A percentile compares a stretch with the other conserved stretches of the same genome.
Evolutionary conservation across 106 monocot species (phyloP).

Genomic region (Allium cepa): DNA sequence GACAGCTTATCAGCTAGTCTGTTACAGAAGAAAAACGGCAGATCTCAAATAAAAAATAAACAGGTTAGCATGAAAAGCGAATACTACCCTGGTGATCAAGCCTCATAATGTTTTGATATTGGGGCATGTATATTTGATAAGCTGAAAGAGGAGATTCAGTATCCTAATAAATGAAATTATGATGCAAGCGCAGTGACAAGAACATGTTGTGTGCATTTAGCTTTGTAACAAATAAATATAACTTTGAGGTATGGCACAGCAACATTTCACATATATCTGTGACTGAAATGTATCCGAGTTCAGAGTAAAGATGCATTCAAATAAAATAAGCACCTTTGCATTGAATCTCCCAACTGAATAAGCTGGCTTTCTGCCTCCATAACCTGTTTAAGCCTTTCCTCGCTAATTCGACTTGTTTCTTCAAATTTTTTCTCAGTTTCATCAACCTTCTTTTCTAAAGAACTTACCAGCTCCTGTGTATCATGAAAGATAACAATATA

Average conservation of each 20-base stretch:
- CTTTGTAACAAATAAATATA: too few relatives aligned
- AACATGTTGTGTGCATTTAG: too few relatives aligned
- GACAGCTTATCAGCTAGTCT: conserved; percentile 78
- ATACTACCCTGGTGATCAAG: too few relatives aligned
- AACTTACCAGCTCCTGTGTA: conserved; percentile 54
- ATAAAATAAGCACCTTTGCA: conserved; percentile 61
- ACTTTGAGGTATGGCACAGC: too few relatives aligned
- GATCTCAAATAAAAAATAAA: not conserved
- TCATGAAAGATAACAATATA: not conserved
- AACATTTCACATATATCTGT: too few relatives aligned
- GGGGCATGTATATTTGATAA: too few relatives aligned
- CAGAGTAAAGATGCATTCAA: not conserved
- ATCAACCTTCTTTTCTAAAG: conserved; percentile 81
- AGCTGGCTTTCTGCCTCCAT: conserved; percentile 66
- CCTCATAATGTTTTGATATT: too few relatives aligned
- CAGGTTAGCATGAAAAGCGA: too few relatives aligned
- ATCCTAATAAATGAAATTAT: too few relatives aligned
- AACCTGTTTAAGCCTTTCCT: conserved; percentile 71
- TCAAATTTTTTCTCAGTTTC: conserved; percentile 89
- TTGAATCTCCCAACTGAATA: conserved; percentile 42
- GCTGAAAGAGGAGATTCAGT: too few relatives aligned
- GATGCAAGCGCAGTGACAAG: too few relatives aligned
- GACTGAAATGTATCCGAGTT: too few relatives aligned
- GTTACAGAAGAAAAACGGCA: conserved; percentile 2
- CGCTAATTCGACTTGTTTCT: conserved; percentile 73